phyloP scores from a whole-genome alignment of 176 grass and related monocot species.

The Raddia guianensis region DNA sequence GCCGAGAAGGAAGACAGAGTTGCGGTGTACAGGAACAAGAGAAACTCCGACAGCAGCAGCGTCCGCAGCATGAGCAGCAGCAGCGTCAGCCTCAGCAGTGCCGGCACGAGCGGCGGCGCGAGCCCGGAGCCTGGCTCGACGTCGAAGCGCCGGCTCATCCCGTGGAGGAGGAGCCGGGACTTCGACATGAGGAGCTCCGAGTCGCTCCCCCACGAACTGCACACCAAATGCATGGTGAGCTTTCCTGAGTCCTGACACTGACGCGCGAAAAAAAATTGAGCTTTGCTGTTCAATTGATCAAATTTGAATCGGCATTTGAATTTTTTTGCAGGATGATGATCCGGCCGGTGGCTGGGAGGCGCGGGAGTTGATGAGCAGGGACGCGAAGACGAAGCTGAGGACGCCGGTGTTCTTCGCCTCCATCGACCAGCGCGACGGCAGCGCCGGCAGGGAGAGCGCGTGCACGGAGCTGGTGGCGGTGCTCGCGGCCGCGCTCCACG shows the following conservation, averaged over 20 bases:
- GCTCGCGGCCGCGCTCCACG: constrained; percentile 71
- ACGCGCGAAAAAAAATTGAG: neutral
- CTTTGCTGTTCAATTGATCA: neutral
- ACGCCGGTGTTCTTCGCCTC: constrained; percentile 87
- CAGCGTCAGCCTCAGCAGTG: constrained; percentile 46
- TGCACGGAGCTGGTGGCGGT: constrained; percentile 90
- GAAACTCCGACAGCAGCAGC: constrained; percentile 47
- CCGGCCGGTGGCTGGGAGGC: constrained; percentile 56
- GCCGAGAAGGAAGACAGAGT: constrained; percentile 51
- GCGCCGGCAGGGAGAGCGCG: constrained; percentile 90
- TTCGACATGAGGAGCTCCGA: constrained; percentile 42
- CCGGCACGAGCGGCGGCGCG: constrained; percentile 49
- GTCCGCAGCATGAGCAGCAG: constrained; percentile 50
- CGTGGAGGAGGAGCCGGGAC: constrained; percentile 60
- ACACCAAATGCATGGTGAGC: constrained; percentile 42
- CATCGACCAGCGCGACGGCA: constrained; percentile 92
- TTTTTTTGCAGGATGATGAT: constrained; percentile 44
- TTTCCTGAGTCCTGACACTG: neutral
- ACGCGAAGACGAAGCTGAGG: constrained; percentile 72
- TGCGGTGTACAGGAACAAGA: constrained; percentile 44
- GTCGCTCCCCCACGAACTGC: constrained; percentile 46
- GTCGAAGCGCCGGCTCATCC: constrained; percentile 51
- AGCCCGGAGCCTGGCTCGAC: constrained; percentile 60
- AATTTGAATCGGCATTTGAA: neutral
- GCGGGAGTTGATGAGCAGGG: constrained; percentile 75